Percentiles rank a stretch among this genome's conserved stretches.
phyloP scores from a whole-genome alignment of 2,329 filamentous ascomycete genomes.

The Alternaria longipes region DNA sequence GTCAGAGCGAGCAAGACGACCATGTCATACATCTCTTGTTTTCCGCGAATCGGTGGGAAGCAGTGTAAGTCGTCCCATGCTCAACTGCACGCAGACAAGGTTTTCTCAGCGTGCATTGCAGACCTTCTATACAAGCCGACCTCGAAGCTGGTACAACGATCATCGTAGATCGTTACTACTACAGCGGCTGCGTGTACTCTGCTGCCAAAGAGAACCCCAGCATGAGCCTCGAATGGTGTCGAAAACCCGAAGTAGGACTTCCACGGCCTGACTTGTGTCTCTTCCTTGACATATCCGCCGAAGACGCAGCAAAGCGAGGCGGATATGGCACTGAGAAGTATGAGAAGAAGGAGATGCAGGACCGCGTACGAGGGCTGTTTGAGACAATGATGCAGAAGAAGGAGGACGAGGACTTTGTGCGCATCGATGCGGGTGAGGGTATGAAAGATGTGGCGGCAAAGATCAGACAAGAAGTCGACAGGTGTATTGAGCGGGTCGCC shows the following conservation, averaged over 20 bases:
- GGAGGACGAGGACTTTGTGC: slow-evolving; percentile 62
- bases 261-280: slow-evolving; percentile 87
- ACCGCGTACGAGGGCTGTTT: slow-evolving; percentile 79
- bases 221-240: slow-evolving; percentile 80
- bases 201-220: slow-evolving; percentile 81
- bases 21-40: slow-evolving; percentile 91
- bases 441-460: slow-evolving; percentile 61
- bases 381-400: slow-evolving; percentile 59
- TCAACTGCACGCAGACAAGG: background rate
- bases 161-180: slow-evolving; percentile 92
- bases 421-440: slow-evolving; percentile 63
- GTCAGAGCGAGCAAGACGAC: slow-evolving; percentile 77
- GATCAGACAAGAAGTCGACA: slow-evolving; percentile 35
- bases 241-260: slow-evolving; percentile 83
- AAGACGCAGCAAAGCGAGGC: slow-evolving; percentile 76
- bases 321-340: slow-evolving; percentile 91
- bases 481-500: slow-evolving; percentile 40
- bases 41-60: slow-evolving; percentile 90
- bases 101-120: background rate
- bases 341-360: slow-evolving; percentile 84
- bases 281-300: slow-evolving; percentile 83
- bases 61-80: slow-evolving; percentile 40
- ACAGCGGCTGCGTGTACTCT: slow-evolving; percentile 92
- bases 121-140: slow-evolving; percentile 30
- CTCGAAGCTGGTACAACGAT: slow-evolving; percentile 76